phyloP scores from a whole-genome alignment of 2,329 filamentous ascomycete genomes.

The Pseudogymnoascus sp. region DNA sequence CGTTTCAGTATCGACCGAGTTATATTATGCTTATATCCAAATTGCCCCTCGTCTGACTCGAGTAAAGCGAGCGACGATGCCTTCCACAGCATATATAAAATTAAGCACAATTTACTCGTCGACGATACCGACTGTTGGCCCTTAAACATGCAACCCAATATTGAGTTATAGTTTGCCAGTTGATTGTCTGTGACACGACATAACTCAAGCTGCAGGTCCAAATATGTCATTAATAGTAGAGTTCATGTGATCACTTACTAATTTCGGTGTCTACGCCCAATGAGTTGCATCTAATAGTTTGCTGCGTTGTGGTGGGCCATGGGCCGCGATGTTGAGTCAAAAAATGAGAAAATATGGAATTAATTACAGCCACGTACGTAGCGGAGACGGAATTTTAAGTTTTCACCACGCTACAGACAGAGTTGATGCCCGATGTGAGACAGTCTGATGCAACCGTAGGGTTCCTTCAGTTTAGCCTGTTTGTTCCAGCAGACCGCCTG shows the following conservation, averaged over 20 bases:
- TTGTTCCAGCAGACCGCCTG: background rate
- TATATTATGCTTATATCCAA: too few species aligned
- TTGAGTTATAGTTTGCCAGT: background rate
- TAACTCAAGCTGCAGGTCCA: background rate
- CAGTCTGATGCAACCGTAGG: background rate
- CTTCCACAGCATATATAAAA: background rate
- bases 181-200: background rate
- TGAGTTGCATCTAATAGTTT: background rate
- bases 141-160: background rate
- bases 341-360: slow-evolving; percentile 9
- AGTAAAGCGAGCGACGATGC: too few species aligned
- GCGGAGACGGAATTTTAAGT: background rate
- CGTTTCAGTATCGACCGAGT: too few species aligned
- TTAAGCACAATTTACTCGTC: background rate
- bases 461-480: background rate
- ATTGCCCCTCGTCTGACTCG: too few species aligned
- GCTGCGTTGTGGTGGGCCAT: background rate
- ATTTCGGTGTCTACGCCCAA: background rate
- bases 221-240: background rate
- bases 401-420: slow-evolving; percentile 4
- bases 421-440: slow-evolving; percentile 4
- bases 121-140: background rate
- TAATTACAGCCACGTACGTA: slow-evolving; percentile 2
- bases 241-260: background rate
- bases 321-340: background rate